Base-by-base conservation (phyloP, 805 yeast genomes). In the Maudiozyma pseudohumilis region DNA sequence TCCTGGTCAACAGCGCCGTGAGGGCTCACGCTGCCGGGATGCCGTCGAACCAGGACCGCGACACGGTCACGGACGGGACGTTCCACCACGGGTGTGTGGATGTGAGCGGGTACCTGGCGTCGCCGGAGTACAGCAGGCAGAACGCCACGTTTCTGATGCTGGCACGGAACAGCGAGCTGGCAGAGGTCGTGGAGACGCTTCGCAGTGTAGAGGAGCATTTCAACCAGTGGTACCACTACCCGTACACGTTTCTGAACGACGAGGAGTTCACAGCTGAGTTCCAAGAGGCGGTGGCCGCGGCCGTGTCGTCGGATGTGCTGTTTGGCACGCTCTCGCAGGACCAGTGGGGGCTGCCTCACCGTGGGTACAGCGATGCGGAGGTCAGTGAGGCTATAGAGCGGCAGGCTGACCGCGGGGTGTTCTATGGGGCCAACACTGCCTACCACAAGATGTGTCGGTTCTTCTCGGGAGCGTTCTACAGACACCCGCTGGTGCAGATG, bases 401-500 rank as follows among this genome's bases (percentile, higher is more conserved):
- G 13, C 96, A 88, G 57, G 94, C 94, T 22, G 96, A 88, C 59
- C 61, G 86, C 26, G 77, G 76, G 1, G 77, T 89, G 41, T 70
- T 84, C 72, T 88, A 92, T 56, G 97, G 96, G 0, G 77, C 75
- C 41, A 60, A 77, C 66, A 79, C 72, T 35, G 75, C 89, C 5
- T 92, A 89, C 55, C 96, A 89, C 58, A 80, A 82, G 53, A 89
- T 89, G 97, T 89, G 97, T 56, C 70, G 96, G n/a, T 88, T 79
- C 56, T 85, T 83, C 54, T 76, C 94, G 0, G 95, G 95, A 1
- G 67, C 68, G 40, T 89, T 89, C 53, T 85, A 74, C 62, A 74
- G 78, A 42, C 96, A 89, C 57, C 82, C 81, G 5, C 54, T 84
- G 44, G 79, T 89, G 30, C 60, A 60, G 35, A 70, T 75, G 42